These are phyloP conservation scores for Pezicula carpinea DNA, from an alignment of 2,329 filamentous ascomycete species.

Conservation along the genomic window DNA sequence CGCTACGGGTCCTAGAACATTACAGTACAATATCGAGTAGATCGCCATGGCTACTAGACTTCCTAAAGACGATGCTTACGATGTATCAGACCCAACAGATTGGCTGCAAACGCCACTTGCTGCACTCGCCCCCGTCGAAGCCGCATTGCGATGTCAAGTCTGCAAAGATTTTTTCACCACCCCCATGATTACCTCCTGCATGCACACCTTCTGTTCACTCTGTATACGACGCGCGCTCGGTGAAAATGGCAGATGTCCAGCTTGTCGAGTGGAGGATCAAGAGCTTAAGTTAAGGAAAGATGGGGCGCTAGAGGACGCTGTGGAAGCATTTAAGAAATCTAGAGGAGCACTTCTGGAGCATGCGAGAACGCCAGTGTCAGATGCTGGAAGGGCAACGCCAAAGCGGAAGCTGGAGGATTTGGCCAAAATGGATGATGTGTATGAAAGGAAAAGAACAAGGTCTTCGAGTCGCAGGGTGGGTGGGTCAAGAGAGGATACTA, in stretches of 20 bases:
- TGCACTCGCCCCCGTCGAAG: conserved; percentile 67
- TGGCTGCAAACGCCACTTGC: conserved; percentile 70
- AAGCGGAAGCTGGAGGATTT: conserved; percentile 48
- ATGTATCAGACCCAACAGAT: conserved; percentile 75
- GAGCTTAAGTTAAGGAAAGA: conserved; percentile 82
- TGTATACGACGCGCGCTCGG: conserved; percentile 87
- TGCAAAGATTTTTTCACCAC: conserved; percentile 97
- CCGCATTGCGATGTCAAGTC: conserved; percentile 86
- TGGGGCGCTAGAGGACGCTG: conserved; percentile 77
- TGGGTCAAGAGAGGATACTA: conserved; percentile 32
- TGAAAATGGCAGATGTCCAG: conserved; percentile 79
- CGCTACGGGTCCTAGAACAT: conserved; percentile 2
- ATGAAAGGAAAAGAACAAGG: conserved; percentile 45
- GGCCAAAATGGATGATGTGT: conserved; percentile 22
- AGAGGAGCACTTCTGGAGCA: conserved; percentile 59
- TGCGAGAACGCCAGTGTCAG: conserved; percentile 45
- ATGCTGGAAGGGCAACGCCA: conserved; percentile 23
- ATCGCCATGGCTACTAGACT: conserved; percentile 1
- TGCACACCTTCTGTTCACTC: conserved; percentile 92
- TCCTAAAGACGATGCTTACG: conserved; percentile 20
- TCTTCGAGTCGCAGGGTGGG: conserved; percentile 45
- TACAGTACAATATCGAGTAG: conserved; percentile 4
- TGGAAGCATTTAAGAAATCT: conserved; percentile 69
- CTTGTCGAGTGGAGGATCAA: conserved; percentile 75
- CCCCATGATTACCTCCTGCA: conserved; percentile 91